Percentiles rank a stretch among this genome's conserved stretches.
Evolutionary conservation across 768 basidiomycete genomes (phyloP).

Genomic region (Mycena leptocephala): DNA sequence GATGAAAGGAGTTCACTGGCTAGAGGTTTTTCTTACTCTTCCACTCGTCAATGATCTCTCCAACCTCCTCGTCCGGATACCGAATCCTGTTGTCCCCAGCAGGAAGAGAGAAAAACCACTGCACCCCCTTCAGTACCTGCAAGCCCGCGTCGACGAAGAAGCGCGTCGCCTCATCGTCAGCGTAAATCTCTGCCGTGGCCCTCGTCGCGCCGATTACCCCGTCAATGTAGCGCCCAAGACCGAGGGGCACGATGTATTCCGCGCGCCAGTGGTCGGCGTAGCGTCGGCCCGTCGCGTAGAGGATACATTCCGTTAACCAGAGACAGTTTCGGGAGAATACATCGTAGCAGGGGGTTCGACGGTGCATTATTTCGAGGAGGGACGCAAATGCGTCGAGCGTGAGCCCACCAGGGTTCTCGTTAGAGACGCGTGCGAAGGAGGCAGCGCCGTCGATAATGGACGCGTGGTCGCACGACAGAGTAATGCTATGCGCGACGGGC

Average conservation of each 20-base stretch:
- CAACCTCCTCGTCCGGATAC: conserved; percentile 4
- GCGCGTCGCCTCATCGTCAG: neutral
- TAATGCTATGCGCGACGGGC: conserved; percentile 1
- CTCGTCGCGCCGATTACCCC: neutral
- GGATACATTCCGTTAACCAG: conserved; percentile 11
- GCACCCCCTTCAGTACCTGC: neutral
- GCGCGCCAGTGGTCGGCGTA: conserved; percentile 17
- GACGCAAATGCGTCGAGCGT: conserved; percentile 17
- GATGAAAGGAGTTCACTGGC: no score
- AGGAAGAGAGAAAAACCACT: conserved; percentile 8
- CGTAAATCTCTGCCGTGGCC: neutral
- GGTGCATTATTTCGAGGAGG: conserved; percentile 18
- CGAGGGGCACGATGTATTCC: neutral
- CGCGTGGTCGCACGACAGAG: neutral
- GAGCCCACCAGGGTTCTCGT: neutral
- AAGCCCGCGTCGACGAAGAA: neutral
- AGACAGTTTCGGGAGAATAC: conserved; percentile 13
- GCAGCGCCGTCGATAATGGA: neutral
- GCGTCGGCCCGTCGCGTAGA: conserved; percentile 15
- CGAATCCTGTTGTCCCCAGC: neutral
- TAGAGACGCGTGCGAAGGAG: conserved; percentile 7
- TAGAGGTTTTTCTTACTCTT: neutral
- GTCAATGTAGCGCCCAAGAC: neutral
- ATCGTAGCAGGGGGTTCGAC: neutral
- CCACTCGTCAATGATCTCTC: conserved; percentile 2